Conservation (phyloP, 2,329 filamentous ascomycete species). For the Gaeumannomyces sp. region DNA sequence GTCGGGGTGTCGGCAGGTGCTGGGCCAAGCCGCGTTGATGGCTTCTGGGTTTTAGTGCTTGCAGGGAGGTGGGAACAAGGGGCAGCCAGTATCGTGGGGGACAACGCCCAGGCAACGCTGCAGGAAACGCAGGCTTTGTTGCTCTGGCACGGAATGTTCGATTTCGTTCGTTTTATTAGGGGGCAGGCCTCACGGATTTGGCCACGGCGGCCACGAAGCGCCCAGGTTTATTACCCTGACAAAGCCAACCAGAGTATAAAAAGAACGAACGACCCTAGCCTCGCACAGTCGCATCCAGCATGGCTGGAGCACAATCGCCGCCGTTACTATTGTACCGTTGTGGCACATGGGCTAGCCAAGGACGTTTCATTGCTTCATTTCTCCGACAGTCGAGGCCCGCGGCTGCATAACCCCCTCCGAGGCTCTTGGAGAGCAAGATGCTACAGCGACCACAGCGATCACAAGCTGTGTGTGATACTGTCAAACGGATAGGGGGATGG, state of each 20-base stretch:
- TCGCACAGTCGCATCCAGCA: no score
- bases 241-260: not conserved
- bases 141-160: not conserved
- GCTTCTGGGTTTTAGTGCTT: not conserved
- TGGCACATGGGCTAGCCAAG: not conserved
- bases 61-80: not conserved
- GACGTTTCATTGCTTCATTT: not conserved
- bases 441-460: no score
- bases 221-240: not conserved
- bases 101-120: not conserved
- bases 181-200: not conserved
- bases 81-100: not conserved
- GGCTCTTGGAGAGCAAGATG: not conserved
- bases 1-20: not conserved
- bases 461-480: no score
- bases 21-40: not conserved
- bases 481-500: no score
- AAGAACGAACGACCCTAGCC: no score
- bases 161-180: not conserved
- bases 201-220: not conserved
- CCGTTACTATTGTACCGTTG: no score
- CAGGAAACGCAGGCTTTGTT: not conserved
- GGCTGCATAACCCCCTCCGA: not conserved
- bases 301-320: no score
- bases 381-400: not conserved